These are phyloP conservation scores for Spathaspora sp. DNA, from an alignment of 805 yeast genomes.

Conservation along the genomic window DNA sequence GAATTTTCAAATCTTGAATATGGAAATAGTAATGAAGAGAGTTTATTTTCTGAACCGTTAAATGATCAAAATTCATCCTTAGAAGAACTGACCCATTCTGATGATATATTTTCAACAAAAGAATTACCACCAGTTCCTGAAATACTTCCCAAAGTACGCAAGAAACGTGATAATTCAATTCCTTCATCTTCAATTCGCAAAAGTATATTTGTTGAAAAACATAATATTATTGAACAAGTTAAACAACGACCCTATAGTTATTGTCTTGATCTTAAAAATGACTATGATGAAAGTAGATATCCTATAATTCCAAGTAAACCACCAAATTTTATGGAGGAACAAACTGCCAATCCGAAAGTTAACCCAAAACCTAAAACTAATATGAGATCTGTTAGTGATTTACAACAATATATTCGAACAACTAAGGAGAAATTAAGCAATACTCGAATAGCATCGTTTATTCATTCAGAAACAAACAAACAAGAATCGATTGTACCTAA, in stretches of 20 bases:
- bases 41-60: constrained; percentile 9
- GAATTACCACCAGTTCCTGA: not conserved
- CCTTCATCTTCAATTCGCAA: not conserved
- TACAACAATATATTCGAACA: not conserved
- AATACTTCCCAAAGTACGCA: constrained; percentile 9
- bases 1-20: not conserved
- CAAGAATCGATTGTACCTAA: not conserved
- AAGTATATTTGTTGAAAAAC: not conserved
- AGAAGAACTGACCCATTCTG: not conserved
- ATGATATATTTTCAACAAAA: not conserved
- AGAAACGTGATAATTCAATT: not conserved
- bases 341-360: not conserved
- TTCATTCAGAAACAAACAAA: not conserved
- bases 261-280: constrained; percentile 21
- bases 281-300: constrained; percentile 14
- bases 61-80: not conserved
- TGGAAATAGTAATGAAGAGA: constrained; percentile 8
- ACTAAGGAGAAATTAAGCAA: not conserved
- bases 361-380: not conserved
- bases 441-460: not conserved
- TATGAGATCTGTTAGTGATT: not conserved
- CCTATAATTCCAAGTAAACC: not conserved
- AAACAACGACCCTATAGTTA: constrained; percentile 25
- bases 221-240: constrained; percentile 13
- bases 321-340: not conserved